Evolutionary conservation across 73 alveolate species (phyloP), one percentile per base, ranked within the genome.

Genomic region (Stentor coeruleus): DNA sequence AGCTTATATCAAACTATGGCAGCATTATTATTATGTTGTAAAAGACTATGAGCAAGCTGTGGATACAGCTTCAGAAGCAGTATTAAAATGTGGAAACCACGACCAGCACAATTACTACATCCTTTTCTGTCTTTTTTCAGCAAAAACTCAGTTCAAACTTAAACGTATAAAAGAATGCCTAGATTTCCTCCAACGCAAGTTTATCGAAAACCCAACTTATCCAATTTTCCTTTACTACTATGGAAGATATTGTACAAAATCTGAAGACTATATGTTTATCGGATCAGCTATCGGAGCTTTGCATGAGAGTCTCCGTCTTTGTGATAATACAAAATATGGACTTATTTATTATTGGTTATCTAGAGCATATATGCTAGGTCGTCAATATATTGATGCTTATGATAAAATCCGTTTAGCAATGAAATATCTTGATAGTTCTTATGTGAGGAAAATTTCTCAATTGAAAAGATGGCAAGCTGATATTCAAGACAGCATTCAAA

Each of bases 231-330:
- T 66, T 20, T 66, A 66, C 2, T 31, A 26, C 15, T 20, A 28
- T 33, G 79, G 79, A 20, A 66, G 39, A 66, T 66, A 28, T 11
- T 66, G 40, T 33, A 66, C 79, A 66, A 66, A 66, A 66, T 66
- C 79, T 28, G 79, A 66, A 66, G 79, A 66, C 41, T 31, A 1
- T 11, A 2, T 26, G n/a, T 31, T 26, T 66, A 66, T 28, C 37
- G 91, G 90, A 2, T 35, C 82, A 42, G 91, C 91, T 3, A 72
- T 88, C 3, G 89, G 94, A 4, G 87, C 90, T 2, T 59, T 88
- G 35, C 87, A 84, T 59, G 94, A 88, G 58, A 84, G 91, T 58
- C 59, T 74, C 31, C 77, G 94, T 81, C 74, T 85, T 35, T 85
- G 87, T 28, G 85, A 84, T 37, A 72, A 58, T 58, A 20, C 40